Conservation (phyloP, 1,284 basidiomycete genomes). For the Ceratobasidium sp. region DNA sequence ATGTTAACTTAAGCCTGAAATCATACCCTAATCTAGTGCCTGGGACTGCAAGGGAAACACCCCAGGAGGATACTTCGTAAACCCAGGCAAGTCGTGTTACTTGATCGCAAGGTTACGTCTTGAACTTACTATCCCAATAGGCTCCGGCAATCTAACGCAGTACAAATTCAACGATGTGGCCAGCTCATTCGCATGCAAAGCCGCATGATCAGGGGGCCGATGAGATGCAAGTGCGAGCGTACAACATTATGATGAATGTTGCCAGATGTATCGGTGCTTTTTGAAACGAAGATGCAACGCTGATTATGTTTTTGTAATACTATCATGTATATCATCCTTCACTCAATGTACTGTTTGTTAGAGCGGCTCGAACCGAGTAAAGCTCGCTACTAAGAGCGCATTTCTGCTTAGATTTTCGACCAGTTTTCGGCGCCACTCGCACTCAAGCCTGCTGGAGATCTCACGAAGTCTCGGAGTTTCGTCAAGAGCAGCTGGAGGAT, state of each 20-base stretch:
- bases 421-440: too few relatives aligned
- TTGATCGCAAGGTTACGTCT: not conserved
- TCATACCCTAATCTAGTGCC: not conserved
- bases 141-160: not conserved
- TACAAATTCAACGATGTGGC: constrained; percentile 28
- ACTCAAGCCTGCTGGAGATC: too few relatives aligned
- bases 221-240: not conserved
- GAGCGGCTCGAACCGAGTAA: too few relatives aligned
- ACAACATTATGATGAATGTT: not conserved
- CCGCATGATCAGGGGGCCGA: not conserved
- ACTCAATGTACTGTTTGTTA: too few relatives aligned
- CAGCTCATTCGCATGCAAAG: constrained; percentile 28
- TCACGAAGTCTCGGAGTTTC: too few relatives aligned
- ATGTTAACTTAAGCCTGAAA: not conserved
- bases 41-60: constrained; percentile 23
- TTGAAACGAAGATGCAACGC: too few relatives aligned
- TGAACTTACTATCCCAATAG: not conserved
- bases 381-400: too few relatives aligned
- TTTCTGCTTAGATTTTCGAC: too few relatives aligned
- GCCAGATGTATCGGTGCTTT: not conserved
- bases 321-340: too few relatives aligned
- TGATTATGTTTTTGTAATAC: too few relatives aligned
- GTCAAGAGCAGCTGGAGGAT: too few relatives aligned
- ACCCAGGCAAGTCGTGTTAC: constrained; percentile 19
- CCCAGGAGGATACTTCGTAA: constrained; percentile 7